A percentile compares a stretch with the other conserved stretches of the same genome.
Evolutionary conservation across 2,329 filamentous ascomycete genomes (phyloP).

Genomic region (Blumeriella jaapii): DNA sequence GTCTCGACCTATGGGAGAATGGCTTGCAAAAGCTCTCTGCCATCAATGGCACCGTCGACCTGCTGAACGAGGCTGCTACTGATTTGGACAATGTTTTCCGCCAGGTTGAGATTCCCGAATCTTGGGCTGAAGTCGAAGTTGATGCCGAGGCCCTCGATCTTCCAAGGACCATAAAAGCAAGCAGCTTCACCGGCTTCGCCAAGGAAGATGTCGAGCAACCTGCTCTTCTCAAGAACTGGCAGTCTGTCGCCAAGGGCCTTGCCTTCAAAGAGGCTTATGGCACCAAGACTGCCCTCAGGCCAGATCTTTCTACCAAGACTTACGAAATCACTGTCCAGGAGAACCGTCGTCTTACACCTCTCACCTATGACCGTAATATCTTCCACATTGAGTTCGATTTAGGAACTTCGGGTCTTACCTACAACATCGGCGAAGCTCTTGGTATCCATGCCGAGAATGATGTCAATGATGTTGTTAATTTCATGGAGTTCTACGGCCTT

Average conservation of each 20-base stretch:
- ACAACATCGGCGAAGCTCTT: slow-evolving; percentile 94
- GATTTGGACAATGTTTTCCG: slow-evolving; percentile 59
- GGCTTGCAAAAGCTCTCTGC: slow-evolving; percentile 55
- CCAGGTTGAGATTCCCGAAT: slow-evolving; percentile 61
- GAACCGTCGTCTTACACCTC: slow-evolving; percentile 83
- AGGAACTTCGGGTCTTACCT: slow-evolving; percentile 79
- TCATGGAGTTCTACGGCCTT: slow-evolving; percentile 84
- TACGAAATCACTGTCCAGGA: slow-evolving; percentile 84
- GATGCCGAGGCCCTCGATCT: slow-evolving; percentile 43
- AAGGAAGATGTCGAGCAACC: slow-evolving; percentile 62
- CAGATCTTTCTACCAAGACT: slow-evolving; percentile 78
- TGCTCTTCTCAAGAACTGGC: slow-evolving; percentile 62
- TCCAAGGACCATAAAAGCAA: slow-evolving; percentile 56
- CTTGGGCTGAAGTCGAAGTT: slow-evolving; percentile 64
- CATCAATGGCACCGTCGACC: slow-evolving; percentile 40
- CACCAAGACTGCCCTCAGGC: slow-evolving; percentile 62
- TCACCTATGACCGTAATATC: slow-evolving; percentile 91
- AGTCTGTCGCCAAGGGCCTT: slow-evolving; percentile 74
- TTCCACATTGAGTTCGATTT: slow-evolving; percentile 99
- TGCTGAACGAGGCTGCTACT: slow-evolving; percentile 46
- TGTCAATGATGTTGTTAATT: slow-evolving; percentile 61
- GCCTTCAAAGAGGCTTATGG: slow-evolving; percentile 91
- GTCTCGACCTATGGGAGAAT: slow-evolving; percentile 50
- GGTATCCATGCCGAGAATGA: slow-evolving; percentile 96
- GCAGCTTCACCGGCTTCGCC: slow-evolving; percentile 72